Conservation (phyloP, 2,329 filamentous ascomycete species). For the Helicocarpus griseus region DNA sequence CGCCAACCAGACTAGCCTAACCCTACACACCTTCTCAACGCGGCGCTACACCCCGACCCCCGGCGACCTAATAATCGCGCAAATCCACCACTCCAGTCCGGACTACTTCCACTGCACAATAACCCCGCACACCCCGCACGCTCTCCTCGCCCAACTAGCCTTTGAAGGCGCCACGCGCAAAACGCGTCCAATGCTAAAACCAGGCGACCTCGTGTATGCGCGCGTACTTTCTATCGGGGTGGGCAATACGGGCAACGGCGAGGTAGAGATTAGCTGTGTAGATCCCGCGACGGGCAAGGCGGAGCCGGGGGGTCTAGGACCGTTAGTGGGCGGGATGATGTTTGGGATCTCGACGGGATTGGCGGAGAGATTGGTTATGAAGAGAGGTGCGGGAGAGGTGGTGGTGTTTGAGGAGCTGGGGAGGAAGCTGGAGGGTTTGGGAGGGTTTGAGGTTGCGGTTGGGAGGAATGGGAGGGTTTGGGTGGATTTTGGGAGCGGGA, state of each 20-base stretch:
- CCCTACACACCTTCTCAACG: constrained; percentile 27
- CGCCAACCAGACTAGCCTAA: constrained; percentile 29
- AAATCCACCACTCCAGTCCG: constrained; percentile 61
- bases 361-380: constrained; percentile 63
- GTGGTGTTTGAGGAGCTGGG: constrained; percentile 73
- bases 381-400: constrained; percentile 42
- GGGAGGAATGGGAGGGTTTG: constrained; percentile 88
- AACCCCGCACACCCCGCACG: constrained; percentile 52
- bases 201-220: constrained; percentile 79
- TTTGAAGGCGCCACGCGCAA: constrained; percentile 92
- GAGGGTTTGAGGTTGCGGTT: constrained; percentile 83
- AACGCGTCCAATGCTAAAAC: constrained; percentile 66
- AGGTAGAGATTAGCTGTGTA: constrained; percentile 84
- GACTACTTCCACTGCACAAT: constrained; percentile 76
- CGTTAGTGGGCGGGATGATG: constrained; percentile 74
- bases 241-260: constrained; percentile 64
- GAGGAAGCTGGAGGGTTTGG: constrained; percentile 51
- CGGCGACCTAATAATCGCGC: constrained; percentile 84
- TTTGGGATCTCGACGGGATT: constrained; percentile 72
- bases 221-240: constrained; percentile 68
- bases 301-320: constrained; percentile 78
- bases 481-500: constrained; percentile 56
- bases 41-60: constrained; percentile 64
- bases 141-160: constrained; percentile 73
- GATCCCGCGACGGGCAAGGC: constrained; percentile 77